Conservation (phyloP, 2,329 filamentous ascomycete species). For the Monosporascus cannonballus region DNA sequence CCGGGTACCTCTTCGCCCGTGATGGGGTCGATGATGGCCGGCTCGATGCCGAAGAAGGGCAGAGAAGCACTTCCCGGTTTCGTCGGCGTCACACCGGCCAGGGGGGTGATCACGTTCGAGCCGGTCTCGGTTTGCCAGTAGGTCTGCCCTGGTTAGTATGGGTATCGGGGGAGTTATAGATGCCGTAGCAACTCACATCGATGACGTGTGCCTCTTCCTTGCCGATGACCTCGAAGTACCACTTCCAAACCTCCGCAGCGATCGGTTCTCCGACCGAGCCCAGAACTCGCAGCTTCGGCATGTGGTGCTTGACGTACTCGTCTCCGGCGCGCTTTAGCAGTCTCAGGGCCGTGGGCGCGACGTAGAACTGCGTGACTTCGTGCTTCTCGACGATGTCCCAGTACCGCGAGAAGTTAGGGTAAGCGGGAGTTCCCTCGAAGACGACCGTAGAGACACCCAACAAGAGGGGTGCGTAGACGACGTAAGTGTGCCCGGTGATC, state of each 20-base stretch:
- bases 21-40: slow-evolving; percentile 93
- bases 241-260: slow-evolving; percentile 97
- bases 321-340: slow-evolving; percentile 93
- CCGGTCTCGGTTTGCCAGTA: slow-evolving; percentile 99
- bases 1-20: slow-evolving; percentile 89
- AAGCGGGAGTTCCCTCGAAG: slow-evolving; percentile 95
- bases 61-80: slow-evolving; percentile 95
- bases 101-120: slow-evolving; percentile 88
- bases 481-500: slow-evolving; percentile 98
- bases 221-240: slow-evolving; percentile 94
- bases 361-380: slow-evolving; percentile 95
- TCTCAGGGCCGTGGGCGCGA: slow-evolving; percentile 88
- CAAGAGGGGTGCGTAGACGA: slow-evolving; percentile 91
- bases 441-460: slow-evolving; percentile 93
- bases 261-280: slow-evolving; percentile 97
- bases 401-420: slow-evolving; percentile 96
- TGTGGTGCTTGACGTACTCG: slow-evolving; percentile 81
- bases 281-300: slow-evolving; percentile 83
- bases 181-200: slow-evolving; percentile 60
- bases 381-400: slow-evolving; percentile 98
- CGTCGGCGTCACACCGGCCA: slow-evolving; percentile 89
- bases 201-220: slow-evolving; percentile 90
- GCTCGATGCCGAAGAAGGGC: slow-evolving; percentile 97
- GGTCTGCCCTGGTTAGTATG: slow-evolving; percentile 53
- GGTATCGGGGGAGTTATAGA: background rate